A percentile compares a stretch with the other conserved stretches of the same genome.
phyloP scores from a whole-genome alignment of 139 green algal species.

The Klebsormidium nitens region DNA sequence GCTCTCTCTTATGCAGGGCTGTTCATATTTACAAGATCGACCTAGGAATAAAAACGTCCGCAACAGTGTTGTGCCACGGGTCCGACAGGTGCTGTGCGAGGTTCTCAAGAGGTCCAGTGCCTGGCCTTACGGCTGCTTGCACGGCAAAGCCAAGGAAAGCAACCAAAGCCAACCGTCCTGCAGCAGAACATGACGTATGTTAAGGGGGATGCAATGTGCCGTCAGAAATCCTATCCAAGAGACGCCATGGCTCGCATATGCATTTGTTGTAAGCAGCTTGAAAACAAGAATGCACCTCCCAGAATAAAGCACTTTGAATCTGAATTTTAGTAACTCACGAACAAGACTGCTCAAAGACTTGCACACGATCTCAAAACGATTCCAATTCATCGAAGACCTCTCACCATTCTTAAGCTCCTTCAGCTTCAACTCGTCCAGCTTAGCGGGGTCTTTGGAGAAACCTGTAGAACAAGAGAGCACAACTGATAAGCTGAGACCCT shows the following conservation, averaged over 20 bases:
- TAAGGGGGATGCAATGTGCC: background rate
- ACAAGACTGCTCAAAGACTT: too few species aligned
- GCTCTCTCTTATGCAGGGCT: too few species aligned
- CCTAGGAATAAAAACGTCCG: constrained; percentile 46
- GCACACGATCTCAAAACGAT: too few species aligned
- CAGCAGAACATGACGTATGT: background rate
- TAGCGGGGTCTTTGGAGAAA: constrained; percentile 22
- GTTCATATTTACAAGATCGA: constrained; percentile 7
- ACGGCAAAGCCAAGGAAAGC: constrained; percentile 30
- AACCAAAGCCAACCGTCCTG: constrained; percentile 34
- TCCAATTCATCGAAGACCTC: background rate
- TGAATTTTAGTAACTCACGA: constrained; percentile 4
- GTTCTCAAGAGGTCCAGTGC: constrained; percentile 51
- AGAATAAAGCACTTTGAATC: constrained; percentile 9
- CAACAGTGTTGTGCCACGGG: constrained; percentile 83
- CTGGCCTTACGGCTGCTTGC: constrained; percentile 24
- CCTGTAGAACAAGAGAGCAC: too few species aligned
- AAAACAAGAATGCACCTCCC: background rate
- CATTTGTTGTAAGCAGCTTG: background rate
- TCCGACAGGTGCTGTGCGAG: constrained; percentile 58
- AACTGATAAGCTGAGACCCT: too few species aligned
- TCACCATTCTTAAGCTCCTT: constrained; percentile 36
- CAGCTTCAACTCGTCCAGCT: constrained; percentile 27
- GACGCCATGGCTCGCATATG: background rate
- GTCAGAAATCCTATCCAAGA: background rate